Evolutionary conservation across 495 filamentous ascomycete genomes (phyloP), one percentile per base, ranked within the genome.

Genomic region (Elasticomyces elasticus): DNA sequence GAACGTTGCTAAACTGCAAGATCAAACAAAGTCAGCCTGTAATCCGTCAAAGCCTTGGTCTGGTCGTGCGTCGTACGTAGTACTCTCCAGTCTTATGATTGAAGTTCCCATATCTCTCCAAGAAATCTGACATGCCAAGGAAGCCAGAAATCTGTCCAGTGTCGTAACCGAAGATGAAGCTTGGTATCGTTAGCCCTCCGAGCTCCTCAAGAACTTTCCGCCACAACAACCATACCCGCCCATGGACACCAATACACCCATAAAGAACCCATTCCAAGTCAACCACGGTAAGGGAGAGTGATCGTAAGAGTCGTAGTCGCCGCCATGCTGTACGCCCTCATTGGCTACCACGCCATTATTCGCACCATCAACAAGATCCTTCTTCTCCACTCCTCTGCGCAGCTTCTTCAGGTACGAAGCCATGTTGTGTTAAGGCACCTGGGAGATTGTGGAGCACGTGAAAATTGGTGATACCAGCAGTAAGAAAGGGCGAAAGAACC

Each of bases 91-190:
- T 47, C 15, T 47, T 12, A 23, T 24, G 25, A 23, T 47, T 47
- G 17, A 6, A 47, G 19, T 64, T 41, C 19, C 49, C 63, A 41
- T 66, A 67, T 1, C 55, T 41, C 12, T 51, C n/a, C 23, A 62
- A 22, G 40, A 67, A 67, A 50, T 64, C 53, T 9, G 15, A 11
- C 64, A 67, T 67, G 30, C 59, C 60, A 49, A 47, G 25, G 22
- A 47, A 47, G 12, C 44, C 44, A 12, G 44, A 47, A 23, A 47
- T 47, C 44, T 47, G 44, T 11, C 44, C 44, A 25, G 44, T 47
- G 22, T 47, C 44, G 22, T 47, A 47, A 7, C 44, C 44, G 44
- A 60, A 63, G 48, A 60, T 47, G 22, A 47, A 47, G 5, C 44
- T 26, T 6, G 5, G 13, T 7, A 25, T 22, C 40, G 20, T 43